phyloP scores from a whole-genome alignment of 257 asterid genomes.

The Thymus quinquecostatus region DNA sequence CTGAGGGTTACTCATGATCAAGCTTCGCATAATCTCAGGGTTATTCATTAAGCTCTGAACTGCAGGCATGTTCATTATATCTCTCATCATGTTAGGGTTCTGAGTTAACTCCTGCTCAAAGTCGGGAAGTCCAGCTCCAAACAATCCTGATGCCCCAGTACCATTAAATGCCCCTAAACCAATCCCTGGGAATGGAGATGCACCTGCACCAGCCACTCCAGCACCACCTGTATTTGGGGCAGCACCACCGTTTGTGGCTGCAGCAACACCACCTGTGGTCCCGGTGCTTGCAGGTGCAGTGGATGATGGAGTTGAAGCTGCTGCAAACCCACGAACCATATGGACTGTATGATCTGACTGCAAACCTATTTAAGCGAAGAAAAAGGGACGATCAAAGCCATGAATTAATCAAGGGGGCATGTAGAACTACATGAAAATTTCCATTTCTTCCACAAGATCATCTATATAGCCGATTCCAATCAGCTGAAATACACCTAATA shows the following conservation, averaged over 20 bases:
- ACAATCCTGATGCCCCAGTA: slow-evolving; percentile 44
- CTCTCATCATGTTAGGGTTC: slow-evolving; percentile 66
- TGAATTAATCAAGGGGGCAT: slow-evolving; percentile 2
- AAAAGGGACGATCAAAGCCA: neutral
- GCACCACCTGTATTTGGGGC: slow-evolving; percentile 37
- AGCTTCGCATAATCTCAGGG: slow-evolving; percentile 61
- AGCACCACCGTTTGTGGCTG: slow-evolving; percentile 39
- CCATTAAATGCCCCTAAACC: slow-evolving; percentile 47
- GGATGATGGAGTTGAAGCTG: slow-evolving; percentile 45
- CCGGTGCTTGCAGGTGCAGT: slow-evolving; percentile 40
- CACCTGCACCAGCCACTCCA: slow-evolving; percentile 49
- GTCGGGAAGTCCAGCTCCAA: slow-evolving; percentile 61
- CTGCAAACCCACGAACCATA: slow-evolving; percentile 62
- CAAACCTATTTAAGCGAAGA: slow-evolving; percentile 41
- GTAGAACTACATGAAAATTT: neutral
- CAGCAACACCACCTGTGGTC: slow-evolving; percentile 32
- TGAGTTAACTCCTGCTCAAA: slow-evolving; percentile 56
- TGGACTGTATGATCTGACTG: slow-evolving; percentile 73
- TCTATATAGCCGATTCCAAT: neutral
- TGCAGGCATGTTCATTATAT: slow-evolving; percentile 58
- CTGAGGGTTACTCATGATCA: slow-evolving; percentile 72
- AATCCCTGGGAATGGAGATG: slow-evolving; percentile 48
- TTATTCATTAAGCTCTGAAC: slow-evolving; percentile 58
- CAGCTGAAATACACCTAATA: slow-evolving; percentile 5
- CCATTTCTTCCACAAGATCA: neutral